Percentiles rank a stretch among this genome's conserved stretches.
Evolutionary conservation across 176 grass and related monocot genomes (phyloP).

Genomic region (Rhynchospora pubera): DNA sequence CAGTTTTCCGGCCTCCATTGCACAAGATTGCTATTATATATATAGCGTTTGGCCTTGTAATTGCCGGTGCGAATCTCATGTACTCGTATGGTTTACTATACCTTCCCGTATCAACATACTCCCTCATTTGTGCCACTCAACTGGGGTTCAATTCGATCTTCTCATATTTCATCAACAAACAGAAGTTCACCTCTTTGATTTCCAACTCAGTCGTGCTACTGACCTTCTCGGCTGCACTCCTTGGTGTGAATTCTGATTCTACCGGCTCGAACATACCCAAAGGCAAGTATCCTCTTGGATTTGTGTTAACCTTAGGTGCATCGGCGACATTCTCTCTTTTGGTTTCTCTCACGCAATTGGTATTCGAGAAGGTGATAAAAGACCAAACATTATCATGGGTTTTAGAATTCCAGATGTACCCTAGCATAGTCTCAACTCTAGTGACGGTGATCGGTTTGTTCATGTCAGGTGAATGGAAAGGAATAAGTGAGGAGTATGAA

Average conservation of each 20-base stretch:
- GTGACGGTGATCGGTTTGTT: constrained; percentile 49
- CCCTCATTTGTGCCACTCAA: constrained; percentile 61
- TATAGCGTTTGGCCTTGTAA: constrained; percentile 30
- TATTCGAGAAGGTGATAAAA: constrained; percentile 50
- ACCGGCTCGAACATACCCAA: constrained; percentile 31
- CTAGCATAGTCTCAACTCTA: constrained; percentile 27
- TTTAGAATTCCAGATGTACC: constrained; percentile 55
- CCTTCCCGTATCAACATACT: constrained; percentile 83
- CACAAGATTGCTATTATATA: constrained; percentile 41
- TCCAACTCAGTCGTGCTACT: constrained; percentile 70
- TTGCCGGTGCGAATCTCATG: constrained; percentile 65
- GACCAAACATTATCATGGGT: constrained; percentile 31
- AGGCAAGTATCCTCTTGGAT: constrained; percentile 47
- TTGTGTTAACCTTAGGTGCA: constrained; percentile 49
- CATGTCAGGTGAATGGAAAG: constrained; percentile 42
- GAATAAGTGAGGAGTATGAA: constrained; percentile 37
- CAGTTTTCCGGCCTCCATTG: not conserved
- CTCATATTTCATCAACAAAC: constrained; percentile 57
- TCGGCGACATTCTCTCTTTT: constrained; percentile 46
- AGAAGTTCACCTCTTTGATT: constrained; percentile 67
- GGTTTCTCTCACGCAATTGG: constrained; percentile 58
- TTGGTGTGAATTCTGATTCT: constrained; percentile 41
- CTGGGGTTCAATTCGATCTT: constrained; percentile 77
- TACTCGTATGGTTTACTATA: constrained; percentile 75
- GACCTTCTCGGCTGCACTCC: constrained; percentile 57